A percentile compares a stretch with the other conserved stretches of the same genome.
phyloP scores from a whole-genome alignment of 1,139 yeast species.

The Wickerhamiella pararugosa region DNA sequence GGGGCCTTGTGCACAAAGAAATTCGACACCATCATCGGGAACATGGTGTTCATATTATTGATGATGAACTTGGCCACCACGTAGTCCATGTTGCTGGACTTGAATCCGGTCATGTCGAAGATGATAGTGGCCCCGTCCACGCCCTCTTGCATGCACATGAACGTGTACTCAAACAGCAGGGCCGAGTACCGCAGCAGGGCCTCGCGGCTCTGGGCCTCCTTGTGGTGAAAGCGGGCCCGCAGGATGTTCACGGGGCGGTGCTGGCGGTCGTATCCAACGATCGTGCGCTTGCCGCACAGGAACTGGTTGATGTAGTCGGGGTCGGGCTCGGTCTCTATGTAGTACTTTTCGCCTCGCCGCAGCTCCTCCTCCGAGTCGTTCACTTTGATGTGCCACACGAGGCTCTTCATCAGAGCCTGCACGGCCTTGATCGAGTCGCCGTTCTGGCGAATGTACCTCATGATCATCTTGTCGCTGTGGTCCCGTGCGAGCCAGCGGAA shows the following conservation, averaged over 20 bases:
- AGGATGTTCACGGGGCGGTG: conserved; percentile 3
- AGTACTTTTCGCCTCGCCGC: conserved; percentile 6
- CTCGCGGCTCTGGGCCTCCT: background rate
- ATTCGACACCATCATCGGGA: conserved; percentile 69
- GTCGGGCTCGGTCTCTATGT: conserved; percentile 1
- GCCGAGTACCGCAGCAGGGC: conserved; percentile 1
- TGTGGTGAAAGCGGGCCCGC: background rate
- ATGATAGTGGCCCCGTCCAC: conserved; percentile 2
- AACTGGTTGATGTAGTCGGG: conserved; percentile 4
- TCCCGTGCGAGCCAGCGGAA: conserved; percentile 5
- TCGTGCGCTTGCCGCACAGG: conserved; percentile 2
- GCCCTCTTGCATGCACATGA: conserved; percentile 1
- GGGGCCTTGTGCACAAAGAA: conserved; percentile 77
- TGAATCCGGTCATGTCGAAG: conserved; percentile 7
- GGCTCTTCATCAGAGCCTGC: conserved; percentile 1
- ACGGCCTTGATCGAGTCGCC: conserved; percentile 1
- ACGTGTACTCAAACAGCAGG: conserved; percentile 1
- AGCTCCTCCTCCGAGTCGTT: conserved; percentile 2
- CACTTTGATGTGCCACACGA: background rate
- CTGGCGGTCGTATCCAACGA: conserved; percentile 2
- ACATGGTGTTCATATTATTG: conserved; percentile 67
- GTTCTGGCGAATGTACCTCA: conserved; percentile 5
- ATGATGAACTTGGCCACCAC: conserved; percentile 65
- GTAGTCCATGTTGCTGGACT: conserved; percentile 33
- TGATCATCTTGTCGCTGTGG: conserved; percentile 3